Conservation (phyloP, 371 early-diverging fungal genomes). For the Syncephalastrum contaminatum region DNA sequence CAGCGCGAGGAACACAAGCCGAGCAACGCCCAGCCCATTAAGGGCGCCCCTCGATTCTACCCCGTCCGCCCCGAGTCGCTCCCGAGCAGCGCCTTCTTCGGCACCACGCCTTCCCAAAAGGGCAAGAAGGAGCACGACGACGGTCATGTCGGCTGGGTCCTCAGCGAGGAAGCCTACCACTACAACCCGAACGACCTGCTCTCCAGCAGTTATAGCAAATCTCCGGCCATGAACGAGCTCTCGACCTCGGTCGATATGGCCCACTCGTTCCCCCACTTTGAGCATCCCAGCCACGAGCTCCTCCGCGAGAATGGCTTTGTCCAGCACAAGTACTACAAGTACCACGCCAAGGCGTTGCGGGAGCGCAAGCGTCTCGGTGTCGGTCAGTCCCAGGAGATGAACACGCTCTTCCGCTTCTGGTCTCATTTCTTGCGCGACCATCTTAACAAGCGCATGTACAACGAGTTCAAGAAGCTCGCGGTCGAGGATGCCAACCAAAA, state of each 20-base stretch:
- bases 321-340: conserved; percentile 94
- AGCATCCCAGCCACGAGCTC: conserved; percentile 93
- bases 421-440: conserved; percentile 95
- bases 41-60: conserved; percentile 55
- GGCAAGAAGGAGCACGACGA: conserved; percentile 59
- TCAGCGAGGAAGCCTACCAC: conserved; percentile 54
- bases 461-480: conserved; percentile 87
- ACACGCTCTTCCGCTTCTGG: conserved; percentile 97
- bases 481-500: conserved; percentile 85
- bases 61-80: conserved; percentile 57
- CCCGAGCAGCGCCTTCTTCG: conserved; percentile 44
- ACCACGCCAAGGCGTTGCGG: conserved; percentile 88
- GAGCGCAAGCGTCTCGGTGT: conserved; percentile 90
- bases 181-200: conserved; percentile 27
- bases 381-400: conserved; percentile 96
- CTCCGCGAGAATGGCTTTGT: conserved; percentile 93
- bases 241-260: conserved; percentile 14
- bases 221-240: not conserved
- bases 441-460: conserved; percentile 90
- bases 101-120: conserved; percentile 8
- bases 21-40: too few relatives aligned
- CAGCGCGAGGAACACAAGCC: conserved; percentile 18
- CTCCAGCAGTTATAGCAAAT: conserved; percentile 34
- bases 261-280: conserved; percentile 77
- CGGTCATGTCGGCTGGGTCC: conserved; percentile 88